Evolutionary conservation across 768 basidiomycete species (phyloP), one percentile per base, ranked within the genome.

Genomic region (Termitomyces sp.): DNA sequence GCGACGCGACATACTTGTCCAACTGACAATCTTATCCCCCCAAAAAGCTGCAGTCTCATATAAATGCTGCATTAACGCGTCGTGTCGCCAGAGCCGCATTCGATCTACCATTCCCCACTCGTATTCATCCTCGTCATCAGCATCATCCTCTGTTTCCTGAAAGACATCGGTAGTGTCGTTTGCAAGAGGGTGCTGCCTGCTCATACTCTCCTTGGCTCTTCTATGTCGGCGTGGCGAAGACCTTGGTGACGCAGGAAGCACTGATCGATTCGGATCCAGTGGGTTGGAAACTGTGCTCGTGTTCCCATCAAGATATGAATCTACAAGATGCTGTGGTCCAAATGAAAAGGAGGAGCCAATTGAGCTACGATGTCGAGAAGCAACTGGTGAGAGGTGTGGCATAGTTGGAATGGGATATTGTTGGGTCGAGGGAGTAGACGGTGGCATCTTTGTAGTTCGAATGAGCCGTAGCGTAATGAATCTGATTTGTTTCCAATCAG

Each of bases 21-120:
- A 95, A 57, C 83, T 90, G 44, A 98, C 76, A 43, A 98, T 86
- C 70, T 99, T 98, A 75, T 96, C 94, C 5, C 97, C 97, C 97
- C 97, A 99, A 68, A 98, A 98, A 5, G 90, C 88, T 3, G 97
- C 96, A 0, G 95, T 97, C 60, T 94, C 91, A 70, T 98, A 97
- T 12, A 99, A 74, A 76, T 99, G 97, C 70, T 98, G 97, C 86
- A 95, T 94, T 60, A 99, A 81, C 39, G 97, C 96, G 73, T 98
- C 97, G 65, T 98, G 95, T 39, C 97, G 77, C 96, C 96, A 98
- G 41, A 94, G 74, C 54, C 97, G 79, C 93, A 99, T 95, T 29
- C 95, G 83, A 72, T 98, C 95, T 3, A 98, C 85, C 78, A 91
- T 86, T 2, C 85, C 84, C 91, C 91, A 94, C 60, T 88, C 85